phyloP scores from a whole-genome alignment of 2,329 filamentous ascomycete species.

The Aspergillus ochraceus region DNA sequence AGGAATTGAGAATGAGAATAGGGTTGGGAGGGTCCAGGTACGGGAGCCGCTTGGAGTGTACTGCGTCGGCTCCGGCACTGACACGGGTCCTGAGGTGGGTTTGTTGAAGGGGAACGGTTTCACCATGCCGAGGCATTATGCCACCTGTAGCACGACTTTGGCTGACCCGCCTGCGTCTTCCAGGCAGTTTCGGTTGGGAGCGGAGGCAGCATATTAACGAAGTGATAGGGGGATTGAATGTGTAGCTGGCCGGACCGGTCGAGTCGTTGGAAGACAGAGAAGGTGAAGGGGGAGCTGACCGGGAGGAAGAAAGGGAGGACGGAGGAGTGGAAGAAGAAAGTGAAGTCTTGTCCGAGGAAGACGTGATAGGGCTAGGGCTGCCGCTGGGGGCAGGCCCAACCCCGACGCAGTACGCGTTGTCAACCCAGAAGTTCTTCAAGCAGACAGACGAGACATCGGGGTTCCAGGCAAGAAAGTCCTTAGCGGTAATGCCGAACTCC shows the following conservation, averaged over 20 bases:
- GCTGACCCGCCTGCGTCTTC: constrained; percentile 14
- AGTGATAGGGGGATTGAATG: constrained; percentile 10
- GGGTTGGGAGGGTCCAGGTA: neutral
- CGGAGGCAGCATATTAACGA: neutral
- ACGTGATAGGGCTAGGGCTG: neutral
- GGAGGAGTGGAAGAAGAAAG: neutral
- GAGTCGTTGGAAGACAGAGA: neutral
- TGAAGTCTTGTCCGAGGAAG: neutral
- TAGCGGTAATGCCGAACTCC: neutral
- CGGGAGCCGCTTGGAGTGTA: constrained; percentile 4
- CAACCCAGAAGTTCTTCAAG: constrained; percentile 8
- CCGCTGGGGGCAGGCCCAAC: neutral
- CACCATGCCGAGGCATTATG: constrained; percentile 9
- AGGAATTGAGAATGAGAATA: neutral
- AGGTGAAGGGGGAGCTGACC: neutral
- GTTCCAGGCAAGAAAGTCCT: constrained; percentile 14
- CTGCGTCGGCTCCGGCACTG: constrained; percentile 1
- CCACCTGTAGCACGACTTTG: constrained; percentile 10
- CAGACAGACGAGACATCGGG: constrained; percentile 8
- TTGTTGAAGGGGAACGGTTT: neutral
- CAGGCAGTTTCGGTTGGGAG: constrained; percentile 4
- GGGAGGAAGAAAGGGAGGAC: neutral
- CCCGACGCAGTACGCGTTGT: constrained; percentile 15
- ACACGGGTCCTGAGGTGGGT: neutral
- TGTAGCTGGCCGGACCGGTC: constrained; percentile 1